These are phyloP conservation scores for Saturnispora diversa DNA, from an alignment of 805 yeast species.

Conservation along the genomic window DNA sequence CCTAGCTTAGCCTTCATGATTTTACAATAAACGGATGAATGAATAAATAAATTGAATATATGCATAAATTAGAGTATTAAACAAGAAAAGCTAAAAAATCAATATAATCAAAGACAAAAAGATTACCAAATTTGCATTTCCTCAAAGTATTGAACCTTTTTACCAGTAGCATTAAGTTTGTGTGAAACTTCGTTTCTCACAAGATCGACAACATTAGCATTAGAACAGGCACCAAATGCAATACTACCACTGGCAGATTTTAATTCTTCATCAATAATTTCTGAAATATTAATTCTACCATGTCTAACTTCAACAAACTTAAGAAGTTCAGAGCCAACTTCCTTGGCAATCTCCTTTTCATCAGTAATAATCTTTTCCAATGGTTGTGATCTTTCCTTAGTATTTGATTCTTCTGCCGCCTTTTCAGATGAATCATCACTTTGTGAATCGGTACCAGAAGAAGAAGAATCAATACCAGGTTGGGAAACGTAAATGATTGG, in stretches of 20 bases:
- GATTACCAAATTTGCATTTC: constrained; percentile 32
- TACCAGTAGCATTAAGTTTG: constrained; percentile 11
- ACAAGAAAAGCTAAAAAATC: background rate
- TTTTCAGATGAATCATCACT: constrained; percentile 8
- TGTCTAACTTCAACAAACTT: constrained; percentile 35
- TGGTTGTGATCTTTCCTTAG: background rate
- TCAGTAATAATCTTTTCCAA: constrained; percentile 5
- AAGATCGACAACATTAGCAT: constrained; percentile 34
- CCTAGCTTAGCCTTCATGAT: no score
- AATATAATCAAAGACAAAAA: background rate
- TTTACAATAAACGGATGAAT: no score
- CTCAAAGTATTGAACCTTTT: constrained; percentile 28
- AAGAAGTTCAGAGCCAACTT: constrained; percentile 21
- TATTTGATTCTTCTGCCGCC: background rate
- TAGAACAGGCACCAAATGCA: constrained; percentile 45
- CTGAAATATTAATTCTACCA: constrained; percentile 36
- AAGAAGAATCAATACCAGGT: constrained; percentile 19
- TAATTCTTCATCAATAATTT: constrained; percentile 32
- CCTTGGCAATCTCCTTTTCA: constrained; percentile 10
- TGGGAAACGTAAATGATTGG: constrained; percentile 37
- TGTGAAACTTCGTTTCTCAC: constrained; percentile 22
- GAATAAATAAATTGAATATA: no score
- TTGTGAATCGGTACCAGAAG: constrained; percentile 1
- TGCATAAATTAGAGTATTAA: no score
- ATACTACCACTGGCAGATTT: constrained; percentile 31